Evolutionary conservation across 805 yeast genomes (phyloP), one percentile per base, ranked within the genome.

Genomic region (Sugiyamaella americana): DNA sequence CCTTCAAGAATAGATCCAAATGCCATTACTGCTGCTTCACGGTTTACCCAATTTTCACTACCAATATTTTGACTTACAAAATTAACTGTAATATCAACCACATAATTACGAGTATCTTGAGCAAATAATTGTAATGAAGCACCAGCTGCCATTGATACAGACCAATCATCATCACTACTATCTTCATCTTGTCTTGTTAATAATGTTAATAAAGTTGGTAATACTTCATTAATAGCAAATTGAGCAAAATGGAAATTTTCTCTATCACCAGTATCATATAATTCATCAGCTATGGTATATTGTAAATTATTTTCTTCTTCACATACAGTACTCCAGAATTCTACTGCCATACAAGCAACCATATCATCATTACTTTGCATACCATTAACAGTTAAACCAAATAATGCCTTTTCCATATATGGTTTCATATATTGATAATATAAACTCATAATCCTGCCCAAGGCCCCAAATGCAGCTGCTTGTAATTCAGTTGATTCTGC

Each of bases 271-370:
- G 48, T 51, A 36, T n/a, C 32, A 8, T 39, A 48, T 35, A 38
- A 53, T 11, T 45, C 57, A 49, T 78, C 66, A 16, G 84, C 78
- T 50, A 86, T 80, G 53, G 87, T 96, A 52, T 85, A 74, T 8
- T 8, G 11, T 26, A 26, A 13, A 26, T 26, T 26, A 13, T 8
- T 26, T 67, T 93, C 98, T 62, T 84, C 96, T 70, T 93, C 98
- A 71, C 98, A 89, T n/a, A 93, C 93, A n/a, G 98, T 87, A 50
- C 91, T 81, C 98, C 98, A 93, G 65, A 93, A 91, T 69, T 93
- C 98, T 48, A 93, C 93, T 24, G 98, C 97, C 97, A 91, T 89
- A 62, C 97, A 87, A 1, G 96, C 84, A 24, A 93, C 98, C 58
- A 78, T 78, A 58, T 85, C 95, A 67, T 87, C 84, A 29, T 69